Evolutionary conservation across 2,329 filamentous ascomycete species (phyloP), one percentile per base, ranked within the genome.

Genomic region (Penicillium sp.): DNA sequence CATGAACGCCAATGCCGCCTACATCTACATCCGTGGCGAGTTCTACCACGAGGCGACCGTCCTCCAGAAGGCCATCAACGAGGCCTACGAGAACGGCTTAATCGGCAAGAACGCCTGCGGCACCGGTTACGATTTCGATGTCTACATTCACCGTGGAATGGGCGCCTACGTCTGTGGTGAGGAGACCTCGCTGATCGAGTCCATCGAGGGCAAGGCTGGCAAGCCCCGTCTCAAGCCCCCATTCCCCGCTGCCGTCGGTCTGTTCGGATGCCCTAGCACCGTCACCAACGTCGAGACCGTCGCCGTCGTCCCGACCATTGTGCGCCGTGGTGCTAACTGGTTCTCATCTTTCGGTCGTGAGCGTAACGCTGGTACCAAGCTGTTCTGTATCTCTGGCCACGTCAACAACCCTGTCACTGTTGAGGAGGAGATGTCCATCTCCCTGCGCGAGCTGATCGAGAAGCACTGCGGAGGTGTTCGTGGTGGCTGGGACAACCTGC

Each of bases 21-120:
- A 99, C 80, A 99, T 99, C 75, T 99, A 99, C 78, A 99, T 99
- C 69, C 92, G 94, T 74, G 94, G 94, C 73, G 94, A 99, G 78
- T 99, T 99, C 77, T 90, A 96, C 74, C 86, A 96, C 72, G 94
- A 99, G 79, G 94, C 94, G 15, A 90, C 91, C 44, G 87, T 97
- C 23, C 84, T 99, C 54, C 93, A 99, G 79, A 85, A 87, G 62
- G 94, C 94, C 61, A 99, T 99, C 74, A 93, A 99, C 78, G 94
- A 99, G 78, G 94, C 94, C 56, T 99, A 99, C 78, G 85, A 89
- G 71, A 93, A 89, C 55, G 94, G 94, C 46, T 81, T 97, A 60
- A 96, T 99, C 70, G 94, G 94, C 74, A 97, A 97, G 86, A 97
- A 99, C 77, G 94, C 94, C 62, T 99, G 94, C 79, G 90, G 88